phyloP scores from a whole-genome alignment of 345 rosid species.

The Linum usitatissimum region DNA sequence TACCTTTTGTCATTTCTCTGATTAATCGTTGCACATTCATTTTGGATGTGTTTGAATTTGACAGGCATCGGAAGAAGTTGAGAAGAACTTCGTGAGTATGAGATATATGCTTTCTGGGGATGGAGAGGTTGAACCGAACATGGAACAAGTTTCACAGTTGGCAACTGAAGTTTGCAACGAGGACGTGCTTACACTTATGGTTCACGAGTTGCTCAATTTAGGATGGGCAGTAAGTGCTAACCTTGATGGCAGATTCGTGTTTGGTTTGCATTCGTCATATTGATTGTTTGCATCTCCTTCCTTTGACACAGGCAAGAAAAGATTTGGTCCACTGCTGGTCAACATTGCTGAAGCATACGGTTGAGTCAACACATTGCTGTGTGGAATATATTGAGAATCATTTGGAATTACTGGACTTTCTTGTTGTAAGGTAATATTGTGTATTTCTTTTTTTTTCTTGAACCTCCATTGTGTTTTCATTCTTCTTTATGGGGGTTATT shows the following conservation, averaged over 20 bases:
- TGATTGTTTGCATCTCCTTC: not conserved
- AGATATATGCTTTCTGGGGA: constrained; percentile 84
- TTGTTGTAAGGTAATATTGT: constrained; percentile 52
- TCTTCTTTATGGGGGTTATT: not conserved
- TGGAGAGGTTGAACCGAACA: constrained; percentile 72
- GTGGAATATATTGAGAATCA: constrained; percentile 78
- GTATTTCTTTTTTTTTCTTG: not conserved
- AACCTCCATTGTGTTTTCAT: too few relatives aligned
- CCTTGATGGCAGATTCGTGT: not conserved
- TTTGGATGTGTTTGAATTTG: not conserved
- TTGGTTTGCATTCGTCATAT: not conserved
- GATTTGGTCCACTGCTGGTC: constrained; percentile 90
- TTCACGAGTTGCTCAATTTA: constrained; percentile 71
- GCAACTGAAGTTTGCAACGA: constrained; percentile 78
- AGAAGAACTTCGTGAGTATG: constrained; percentile 67
- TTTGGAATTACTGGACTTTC: constrained; percentile 74
- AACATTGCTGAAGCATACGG: constrained; percentile 71
- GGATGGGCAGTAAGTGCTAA: constrained; percentile 80
- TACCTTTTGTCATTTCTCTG: not conserved
- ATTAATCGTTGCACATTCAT: not conserved
- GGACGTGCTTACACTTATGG: constrained; percentile 59
- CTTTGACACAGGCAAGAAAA: constrained; percentile 60
- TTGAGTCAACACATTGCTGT: constrained; percentile 53
- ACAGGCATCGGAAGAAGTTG: constrained; percentile 88
- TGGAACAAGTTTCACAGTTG: constrained; percentile 63